Percentiles rank a stretch among this genome's conserved stretches.
Conservation (phyloP, 1,139 yeast genomes). For the Geotrichum fermentans region DNA sequence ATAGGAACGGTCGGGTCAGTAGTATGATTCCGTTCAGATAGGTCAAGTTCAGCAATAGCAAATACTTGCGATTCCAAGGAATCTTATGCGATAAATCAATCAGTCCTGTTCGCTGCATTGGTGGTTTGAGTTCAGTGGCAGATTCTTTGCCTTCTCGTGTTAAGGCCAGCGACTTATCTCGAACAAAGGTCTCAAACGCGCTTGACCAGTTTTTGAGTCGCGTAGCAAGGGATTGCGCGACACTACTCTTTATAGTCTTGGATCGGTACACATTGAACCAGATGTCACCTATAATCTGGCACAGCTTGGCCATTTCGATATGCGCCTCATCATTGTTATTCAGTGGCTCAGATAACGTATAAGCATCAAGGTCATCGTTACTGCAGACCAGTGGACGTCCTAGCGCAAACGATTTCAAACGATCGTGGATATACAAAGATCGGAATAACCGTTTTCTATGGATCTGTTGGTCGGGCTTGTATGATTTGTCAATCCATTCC, state of each 20-base stretch:
- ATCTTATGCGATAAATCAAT: constrained; percentile 20
- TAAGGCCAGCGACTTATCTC: constrained; percentile 1
- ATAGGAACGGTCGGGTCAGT: constrained; percentile 46
- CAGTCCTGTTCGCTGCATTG: constrained; percentile 6
- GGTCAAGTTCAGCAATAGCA: constrained; percentile 40
- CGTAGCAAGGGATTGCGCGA: constrained; percentile 8
- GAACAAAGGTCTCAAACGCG: constrained; percentile 8
- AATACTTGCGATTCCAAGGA: constrained; percentile 27
- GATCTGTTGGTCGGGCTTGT: constrained; percentile 26
- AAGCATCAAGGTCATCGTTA: constrained; percentile 45
- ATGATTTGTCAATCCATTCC: constrained; percentile 33
- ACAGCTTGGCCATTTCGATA: constrained; percentile 16
- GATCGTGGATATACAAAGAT: constrained; percentile 42
- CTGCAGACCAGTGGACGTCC: constrained; percentile 44
- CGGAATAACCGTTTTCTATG: constrained; percentile 43
- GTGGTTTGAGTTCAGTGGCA: background rate
- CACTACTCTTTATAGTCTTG: constrained; percentile 12
- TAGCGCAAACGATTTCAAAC: constrained; percentile 40
- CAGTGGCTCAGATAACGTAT: constrained; percentile 16
- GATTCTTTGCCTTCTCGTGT: background rate
- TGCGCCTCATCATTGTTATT: constrained; percentile 25
- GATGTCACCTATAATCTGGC: constrained; percentile 17
- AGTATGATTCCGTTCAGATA: constrained; percentile 44
- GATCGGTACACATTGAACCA: constrained; percentile 16
- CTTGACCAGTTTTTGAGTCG: constrained; percentile 34